Percentiles rank a stretch among this genome's conserved stretches.
These are phyloP conservation scores for Colletotrichum godetiae DNA, from an alignment of 2,329 filamentous ascomycete genomes.

Conservation along the genomic window DNA sequence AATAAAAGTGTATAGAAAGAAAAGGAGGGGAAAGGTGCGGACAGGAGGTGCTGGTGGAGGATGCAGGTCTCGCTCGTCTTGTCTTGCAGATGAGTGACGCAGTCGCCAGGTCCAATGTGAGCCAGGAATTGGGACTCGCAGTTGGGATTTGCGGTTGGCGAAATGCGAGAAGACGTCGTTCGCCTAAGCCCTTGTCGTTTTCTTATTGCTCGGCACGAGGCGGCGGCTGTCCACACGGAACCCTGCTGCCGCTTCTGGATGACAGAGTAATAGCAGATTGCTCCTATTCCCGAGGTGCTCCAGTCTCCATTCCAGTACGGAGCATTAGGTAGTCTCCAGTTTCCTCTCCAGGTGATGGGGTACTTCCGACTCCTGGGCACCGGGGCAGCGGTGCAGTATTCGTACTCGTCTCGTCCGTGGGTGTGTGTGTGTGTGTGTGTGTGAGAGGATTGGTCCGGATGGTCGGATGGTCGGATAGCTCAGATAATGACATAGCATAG, in stretches of 20 bases:
- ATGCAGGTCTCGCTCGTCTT: constrained; percentile 7
- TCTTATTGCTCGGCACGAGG: constrained; percentile 25
- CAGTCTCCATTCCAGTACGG: neutral
- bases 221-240: constrained; percentile 2
- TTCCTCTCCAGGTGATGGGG: neutral
- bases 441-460: neutral
- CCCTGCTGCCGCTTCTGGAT: neutral
- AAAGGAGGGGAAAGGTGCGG: neutral
- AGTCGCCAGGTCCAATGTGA: neutral
- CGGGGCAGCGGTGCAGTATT: neutral
- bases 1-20: neutral
- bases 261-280: neutral
- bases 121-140: neutral
- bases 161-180: constrained; percentile 23
- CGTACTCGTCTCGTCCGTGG: neutral
- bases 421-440: neutral
- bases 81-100: constrained; percentile 31
- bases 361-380: neutral
- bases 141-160: constrained; percentile 5
- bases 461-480: constrained; percentile 6
- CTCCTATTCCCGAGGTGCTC: neutral
- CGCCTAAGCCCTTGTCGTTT: constrained; percentile 31
- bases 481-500: neutral
- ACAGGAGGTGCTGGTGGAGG: constrained; percentile 3
- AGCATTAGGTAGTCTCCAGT: too few relatives aligned